Conservation (phyloP, 140 eudicot species). For the Cichorium intybus region DNA sequence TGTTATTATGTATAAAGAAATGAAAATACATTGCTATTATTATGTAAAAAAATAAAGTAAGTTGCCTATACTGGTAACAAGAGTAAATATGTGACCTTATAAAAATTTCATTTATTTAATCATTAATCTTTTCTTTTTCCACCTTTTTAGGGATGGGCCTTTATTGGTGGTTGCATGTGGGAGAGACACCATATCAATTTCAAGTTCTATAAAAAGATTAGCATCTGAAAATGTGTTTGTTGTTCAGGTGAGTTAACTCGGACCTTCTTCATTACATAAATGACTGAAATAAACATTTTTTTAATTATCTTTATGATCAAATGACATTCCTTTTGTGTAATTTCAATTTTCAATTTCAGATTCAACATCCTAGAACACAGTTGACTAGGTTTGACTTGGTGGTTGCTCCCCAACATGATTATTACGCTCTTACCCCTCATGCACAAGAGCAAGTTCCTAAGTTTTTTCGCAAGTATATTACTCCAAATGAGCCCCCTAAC, state of each 20-base stretch:
- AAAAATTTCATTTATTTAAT: conserved; percentile 6
- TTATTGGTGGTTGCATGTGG: conserved; percentile 94
- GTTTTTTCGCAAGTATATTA: conserved; percentile 72
- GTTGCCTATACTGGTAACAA: no score
- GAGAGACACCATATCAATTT: conserved; percentile 88
- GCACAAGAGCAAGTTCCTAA: conserved; percentile 89
- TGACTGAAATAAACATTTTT: neutral
- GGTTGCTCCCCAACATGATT: conserved; percentile 87
- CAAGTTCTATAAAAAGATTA: conserved; percentile 82
- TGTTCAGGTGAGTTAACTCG: conserved; percentile 67
- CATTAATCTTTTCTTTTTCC: conserved; percentile 17
- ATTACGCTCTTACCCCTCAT: conserved; percentile 76
- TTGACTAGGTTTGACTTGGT: conserved; percentile 91
- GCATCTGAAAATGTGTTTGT: conserved; percentile 92
- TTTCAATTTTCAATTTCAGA: conserved; percentile 43
- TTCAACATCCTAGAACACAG: conserved; percentile 90
- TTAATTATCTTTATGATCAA: neutral
- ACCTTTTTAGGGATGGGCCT: conserved; percentile 91
- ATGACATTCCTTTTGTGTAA: neutral
- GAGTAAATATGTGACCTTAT: conserved; percentile 2
- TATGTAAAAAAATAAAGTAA: no score
- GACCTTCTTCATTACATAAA: conserved; percentile 2
- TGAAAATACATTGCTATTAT: no score
- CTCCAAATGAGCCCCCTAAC: conserved; percentile 82
- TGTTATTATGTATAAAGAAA: no score